A percentile compares a stretch with the other conserved stretches of the same genome.
These are phyloP conservation scores for Sphaceloma murrayae DNA, from an alignment of 2,329 filamentous ascomycete species.

Conservation along the genomic window DNA sequence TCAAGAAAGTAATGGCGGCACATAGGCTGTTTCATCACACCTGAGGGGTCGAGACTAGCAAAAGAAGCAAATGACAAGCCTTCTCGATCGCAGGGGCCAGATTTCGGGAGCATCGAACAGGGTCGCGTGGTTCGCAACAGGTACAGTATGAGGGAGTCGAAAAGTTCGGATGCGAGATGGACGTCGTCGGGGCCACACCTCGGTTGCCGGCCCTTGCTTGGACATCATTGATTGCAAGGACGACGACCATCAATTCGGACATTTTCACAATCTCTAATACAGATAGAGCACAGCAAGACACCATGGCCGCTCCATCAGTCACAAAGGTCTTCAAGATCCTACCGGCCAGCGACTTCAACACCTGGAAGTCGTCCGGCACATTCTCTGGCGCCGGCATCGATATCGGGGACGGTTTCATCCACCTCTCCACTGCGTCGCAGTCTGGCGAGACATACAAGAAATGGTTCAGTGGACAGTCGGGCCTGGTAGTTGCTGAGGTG, in stretches of 20 bases:
- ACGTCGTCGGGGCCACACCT: neutral
- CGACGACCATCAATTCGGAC: neutral
- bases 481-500: conserved; percentile 19
- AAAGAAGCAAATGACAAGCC: conserved; percentile 10
- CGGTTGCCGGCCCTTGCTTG: neutral
- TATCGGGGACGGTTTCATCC: conserved; percentile 20
- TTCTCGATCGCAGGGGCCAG: too few species aligned
- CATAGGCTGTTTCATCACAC: too few species aligned
- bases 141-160: too few species aligned
- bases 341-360: conserved; percentile 15
- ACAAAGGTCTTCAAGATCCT: conserved; percentile 19
- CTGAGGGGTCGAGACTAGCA: too few species aligned
- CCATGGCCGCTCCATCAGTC: neutral
- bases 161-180: too few species aligned
- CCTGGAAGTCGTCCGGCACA: conserved; percentile 11
- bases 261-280: neutral
- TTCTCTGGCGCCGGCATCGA: conserved; percentile 20
- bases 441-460: conserved; percentile 17
- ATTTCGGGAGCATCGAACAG: too few species aligned
- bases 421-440: conserved; percentile 18
- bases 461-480: conserved; percentile 16
- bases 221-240: too few species aligned
- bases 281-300: too few species aligned
- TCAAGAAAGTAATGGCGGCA: conserved; percentile 2
- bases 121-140: too few species aligned